phyloP scores from a whole-genome alignment of 2,329 filamentous ascomycete species.

The Pseudogymnoascus sp. region DNA sequence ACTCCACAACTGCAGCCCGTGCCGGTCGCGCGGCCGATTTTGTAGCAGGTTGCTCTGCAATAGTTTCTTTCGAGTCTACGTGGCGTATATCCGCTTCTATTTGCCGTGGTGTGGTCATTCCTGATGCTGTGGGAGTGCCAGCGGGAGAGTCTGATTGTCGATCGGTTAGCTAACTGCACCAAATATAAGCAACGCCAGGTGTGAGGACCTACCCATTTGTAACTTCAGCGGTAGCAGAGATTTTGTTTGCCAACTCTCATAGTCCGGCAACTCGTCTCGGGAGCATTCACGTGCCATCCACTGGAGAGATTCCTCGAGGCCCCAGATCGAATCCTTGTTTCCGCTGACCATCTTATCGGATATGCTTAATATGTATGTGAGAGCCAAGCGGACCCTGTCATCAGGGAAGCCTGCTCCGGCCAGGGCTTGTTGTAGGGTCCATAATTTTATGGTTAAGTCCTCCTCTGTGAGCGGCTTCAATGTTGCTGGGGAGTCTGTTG shows the following conservation, averaged over 20 bases:
- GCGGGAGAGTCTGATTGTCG: conserved; percentile 24
- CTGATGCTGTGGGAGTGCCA: conserved; percentile 28
- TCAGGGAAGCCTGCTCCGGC: conserved; percentile 60
- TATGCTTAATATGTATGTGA: conserved; percentile 61
- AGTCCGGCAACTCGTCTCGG: conserved; percentile 62
- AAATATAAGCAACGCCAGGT: neutral
- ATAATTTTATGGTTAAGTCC: conserved; percentile 70
- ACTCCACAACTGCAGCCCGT: conserved; percentile 35
- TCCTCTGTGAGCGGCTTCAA: conserved; percentile 61
- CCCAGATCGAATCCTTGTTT: conserved; percentile 67
- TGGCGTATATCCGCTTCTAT: conserved; percentile 26
- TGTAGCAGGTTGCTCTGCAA: conserved; percentile 10
- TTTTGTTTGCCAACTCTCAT: conserved; percentile 44
- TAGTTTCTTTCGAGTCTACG: conserved; percentile 12
- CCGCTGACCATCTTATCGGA: conserved; percentile 52
- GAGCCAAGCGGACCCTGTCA: conserved; percentile 52
- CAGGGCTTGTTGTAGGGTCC: conserved; percentile 74
- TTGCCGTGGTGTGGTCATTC: conserved; percentile 25
- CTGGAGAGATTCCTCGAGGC: conserved; percentile 78
- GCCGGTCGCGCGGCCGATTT: neutral
- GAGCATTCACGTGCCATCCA: conserved; percentile 79
- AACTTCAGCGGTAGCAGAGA: conserved; percentile 20
- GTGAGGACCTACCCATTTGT: conserved; percentile 24
- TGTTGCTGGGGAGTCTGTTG: conserved; percentile 25
- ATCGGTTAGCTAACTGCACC: conserved; percentile 13